Percentiles rank a stretch among this genome's conserved stretches.
phyloP scores from a whole-genome alignment of 345 rosid genomes.

The Litchi chinensis region DNA sequence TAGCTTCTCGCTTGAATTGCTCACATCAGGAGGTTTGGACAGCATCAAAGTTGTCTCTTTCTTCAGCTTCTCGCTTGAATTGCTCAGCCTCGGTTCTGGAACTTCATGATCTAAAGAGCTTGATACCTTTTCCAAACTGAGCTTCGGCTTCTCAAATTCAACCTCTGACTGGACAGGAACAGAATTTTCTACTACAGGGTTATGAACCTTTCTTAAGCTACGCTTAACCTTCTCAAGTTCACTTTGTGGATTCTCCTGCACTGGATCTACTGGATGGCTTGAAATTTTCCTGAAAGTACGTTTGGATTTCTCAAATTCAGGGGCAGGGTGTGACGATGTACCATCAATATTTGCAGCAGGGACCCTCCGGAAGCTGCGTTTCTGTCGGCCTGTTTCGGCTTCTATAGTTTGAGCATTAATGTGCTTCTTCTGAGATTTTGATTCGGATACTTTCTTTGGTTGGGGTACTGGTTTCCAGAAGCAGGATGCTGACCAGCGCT shows the following conservation, averaged over 20 bases:
- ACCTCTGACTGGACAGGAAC: slow-evolving; percentile 54
- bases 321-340: slow-evolving; percentile 38
- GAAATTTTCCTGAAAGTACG: slow-evolving; percentile 63
- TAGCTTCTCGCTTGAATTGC: too few species aligned
- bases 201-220: slow-evolving; percentile 84
- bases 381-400: slow-evolving; percentile 60
- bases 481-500: slow-evolving; percentile 70
- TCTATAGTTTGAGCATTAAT: slow-evolving; percentile 48
- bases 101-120: slow-evolving; percentile 32
- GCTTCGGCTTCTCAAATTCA: slow-evolving; percentile 58
- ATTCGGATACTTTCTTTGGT: slow-evolving; percentile 44
- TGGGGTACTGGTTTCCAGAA: slow-evolving; percentile 79
- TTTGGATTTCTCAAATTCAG: slow-evolving; percentile 73
- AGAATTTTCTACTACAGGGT: slow-evolving; percentile 61
- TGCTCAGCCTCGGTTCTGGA: slow-evolving; percentile 29
- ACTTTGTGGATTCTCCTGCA: slow-evolving; percentile 71
- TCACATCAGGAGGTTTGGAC: too few species aligned
- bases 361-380: slow-evolving; percentile 61
- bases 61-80: too few species aligned
- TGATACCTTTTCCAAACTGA: slow-evolving; percentile 48
- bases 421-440: slow-evolving; percentile 58
- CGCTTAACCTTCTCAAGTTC: slow-evolving; percentile 95
- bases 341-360: slow-evolving; percentile 58
- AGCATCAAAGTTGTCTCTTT: too few species aligned
- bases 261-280: slow-evolving; percentile 54